Conservation (phyloP, 2,329 filamentous ascomycete species). For the Acrocalymma vagum region DNA sequence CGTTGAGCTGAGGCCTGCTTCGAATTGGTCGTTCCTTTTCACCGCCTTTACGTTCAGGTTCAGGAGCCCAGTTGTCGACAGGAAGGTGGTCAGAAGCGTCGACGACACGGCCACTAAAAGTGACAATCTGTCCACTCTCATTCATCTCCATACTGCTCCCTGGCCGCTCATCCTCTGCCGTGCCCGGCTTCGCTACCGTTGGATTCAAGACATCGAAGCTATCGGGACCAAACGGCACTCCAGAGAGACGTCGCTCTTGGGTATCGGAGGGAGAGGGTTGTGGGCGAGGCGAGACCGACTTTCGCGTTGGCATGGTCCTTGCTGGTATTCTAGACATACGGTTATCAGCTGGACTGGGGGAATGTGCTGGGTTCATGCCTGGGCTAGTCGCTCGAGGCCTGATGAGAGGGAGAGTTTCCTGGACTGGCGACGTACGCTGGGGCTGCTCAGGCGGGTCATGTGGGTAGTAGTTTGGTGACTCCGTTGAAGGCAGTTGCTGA, state of each 20-base stretch:
- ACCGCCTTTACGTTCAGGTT: conserved; percentile 70
- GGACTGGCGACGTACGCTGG: conserved; percentile 39
- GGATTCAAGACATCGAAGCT: conserved; percentile 79
- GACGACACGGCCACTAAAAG: conserved; percentile 77
- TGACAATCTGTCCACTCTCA: conserved; percentile 74
- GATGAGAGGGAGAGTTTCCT: conserved; percentile 51
- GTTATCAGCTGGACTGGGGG: conserved; percentile 36
- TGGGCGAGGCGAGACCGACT: conserved; percentile 78
- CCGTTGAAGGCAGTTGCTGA: conserved; percentile 26
- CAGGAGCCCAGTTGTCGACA: conserved; percentile 78
- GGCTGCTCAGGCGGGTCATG: conserved; percentile 50
- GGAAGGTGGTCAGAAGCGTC: conserved; percentile 84
- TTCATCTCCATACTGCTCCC: conserved; percentile 54
- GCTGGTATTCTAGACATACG: conserved; percentile 51
- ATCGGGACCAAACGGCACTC: conserved; percentile 77
- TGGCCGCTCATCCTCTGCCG: conserved; percentile 33
- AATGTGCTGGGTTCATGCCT: conserved; percentile 34
- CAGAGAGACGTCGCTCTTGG: conserved; percentile 62
- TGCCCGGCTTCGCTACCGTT: conserved; percentile 35
- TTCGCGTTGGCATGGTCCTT: conserved; percentile 64
- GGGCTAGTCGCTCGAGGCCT: conserved; percentile 57
- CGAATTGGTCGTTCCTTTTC: conserved; percentile 50
- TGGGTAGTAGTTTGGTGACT: conserved; percentile 54
- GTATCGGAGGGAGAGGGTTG: conserved; percentile 51
- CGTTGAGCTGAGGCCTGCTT: conserved; percentile 59